phyloP scores from a whole-genome alignment of 2,329 filamentous ascomycete genomes.

The Claviceps citrina region DNA sequence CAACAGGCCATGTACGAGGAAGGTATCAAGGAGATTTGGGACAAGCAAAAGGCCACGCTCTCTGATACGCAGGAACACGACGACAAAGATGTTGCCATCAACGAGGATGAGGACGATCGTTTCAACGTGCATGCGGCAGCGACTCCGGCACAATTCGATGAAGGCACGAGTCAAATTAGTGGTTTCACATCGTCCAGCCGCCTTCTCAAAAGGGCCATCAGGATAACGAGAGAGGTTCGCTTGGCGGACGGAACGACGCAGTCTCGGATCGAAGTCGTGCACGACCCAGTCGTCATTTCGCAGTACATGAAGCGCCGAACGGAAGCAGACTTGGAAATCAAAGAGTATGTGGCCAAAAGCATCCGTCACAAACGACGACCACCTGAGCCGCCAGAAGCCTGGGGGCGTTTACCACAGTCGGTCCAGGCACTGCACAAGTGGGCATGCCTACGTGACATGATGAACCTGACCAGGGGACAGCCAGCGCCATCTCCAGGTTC shows the following conservation, averaged over 20 bases:
- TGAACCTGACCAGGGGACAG: conserved; percentile 5
- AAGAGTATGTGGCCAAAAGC: conserved; percentile 43
- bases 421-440: conserved; percentile 11
- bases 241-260: conserved; percentile 36
- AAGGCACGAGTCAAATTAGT: conserved; percentile 66
- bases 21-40: conserved; percentile 85
- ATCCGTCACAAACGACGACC: no score
- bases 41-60: conserved; percentile 66
- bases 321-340: conserved; percentile 53
- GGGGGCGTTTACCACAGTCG: conserved; percentile 9
- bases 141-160: conserved; percentile 54
- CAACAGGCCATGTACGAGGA: conserved; percentile 87
- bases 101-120: conserved; percentile 47
- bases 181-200: conserved; percentile 51
- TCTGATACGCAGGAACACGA: conserved; percentile 55
- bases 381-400: no score
- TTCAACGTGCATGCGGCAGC: conserved; percentile 60
- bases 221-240: conserved; percentile 52
- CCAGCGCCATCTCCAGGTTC: conserved; percentile 17
- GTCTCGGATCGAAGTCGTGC: conserved; percentile 51
- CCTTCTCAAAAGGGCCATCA: conserved; percentile 48
- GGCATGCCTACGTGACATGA: conserved; percentile 8
- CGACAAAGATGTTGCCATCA: conserved; percentile 42
- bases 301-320: conserved; percentile 72
- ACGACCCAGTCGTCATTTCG: conserved; percentile 73